A percentile compares a stretch with the other conserved stretches of the same genome.
Evolutionary conservation across 768 basidiomycete species (phyloP).

Genomic region (Dentipellis fragilis): DNA sequence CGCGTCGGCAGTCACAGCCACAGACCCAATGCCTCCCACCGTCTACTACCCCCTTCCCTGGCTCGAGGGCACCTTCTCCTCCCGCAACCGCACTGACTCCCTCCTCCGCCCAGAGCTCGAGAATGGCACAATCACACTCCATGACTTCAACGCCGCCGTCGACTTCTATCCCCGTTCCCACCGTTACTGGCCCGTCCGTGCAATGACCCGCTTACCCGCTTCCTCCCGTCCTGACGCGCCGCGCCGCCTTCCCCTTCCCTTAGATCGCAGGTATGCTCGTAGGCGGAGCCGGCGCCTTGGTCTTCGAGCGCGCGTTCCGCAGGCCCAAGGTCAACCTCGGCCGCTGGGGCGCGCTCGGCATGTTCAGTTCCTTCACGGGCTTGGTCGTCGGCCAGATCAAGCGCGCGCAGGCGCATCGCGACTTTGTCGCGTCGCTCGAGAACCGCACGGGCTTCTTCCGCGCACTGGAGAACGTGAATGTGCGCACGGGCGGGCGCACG

Average conservation of each 20-base stretch:
- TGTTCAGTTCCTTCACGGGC: conserved; percentile 20
- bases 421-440: conserved; percentile 23
- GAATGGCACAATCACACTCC: conserved; percentile 34
- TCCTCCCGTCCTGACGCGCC: background rate
- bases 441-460: conserved; percentile 21
- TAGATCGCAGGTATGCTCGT: conserved; percentile 18
- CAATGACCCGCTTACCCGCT: conserved; percentile 6
- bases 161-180: conserved; percentile 42
- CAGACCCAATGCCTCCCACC: conserved; percentile 3
- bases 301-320: conserved; percentile 17
- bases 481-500: conserved; percentile 9
- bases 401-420: conserved; percentile 18
- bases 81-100: conserved; percentile 29
- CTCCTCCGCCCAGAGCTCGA: conserved; percentile 45
- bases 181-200: conserved; percentile 34
- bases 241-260: conserved; percentile 1
- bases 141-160: conserved; percentile 48
- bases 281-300: conserved; percentile 18
- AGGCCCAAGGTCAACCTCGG: conserved; percentile 21
- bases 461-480: conserved; percentile 24
- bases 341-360: conserved; percentile 17
- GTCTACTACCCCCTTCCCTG: conserved; percentile 26
- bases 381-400: conserved; percentile 22
- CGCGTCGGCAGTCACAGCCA: conserved; percentile 1
- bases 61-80: conserved; percentile 35